Percentiles rank a stretch among this genome's conserved stretches.
Conservation (phyloP, 1,139 yeast genomes). For the Kodamaea alishanica region DNA sequence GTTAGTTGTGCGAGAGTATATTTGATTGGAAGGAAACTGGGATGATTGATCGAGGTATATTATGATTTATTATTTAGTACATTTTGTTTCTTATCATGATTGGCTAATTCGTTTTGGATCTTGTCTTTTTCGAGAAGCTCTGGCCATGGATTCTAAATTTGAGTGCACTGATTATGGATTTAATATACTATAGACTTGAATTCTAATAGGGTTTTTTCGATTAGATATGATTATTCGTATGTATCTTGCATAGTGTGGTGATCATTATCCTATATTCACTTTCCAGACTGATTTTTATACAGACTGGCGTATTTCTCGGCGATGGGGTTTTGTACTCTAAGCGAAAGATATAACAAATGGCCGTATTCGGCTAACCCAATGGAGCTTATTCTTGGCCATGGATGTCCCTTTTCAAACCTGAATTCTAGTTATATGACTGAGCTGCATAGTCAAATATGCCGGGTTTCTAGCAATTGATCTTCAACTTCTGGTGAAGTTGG, state of each 20-base stretch:
- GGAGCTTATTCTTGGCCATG: conserved; percentile 88
- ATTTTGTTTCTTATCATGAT: neutral
- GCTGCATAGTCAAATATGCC: conserved; percentile 73
- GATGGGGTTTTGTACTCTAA: conserved; percentile 54
- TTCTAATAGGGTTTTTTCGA: conserved; percentile 6
- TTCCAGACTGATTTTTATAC: conserved; percentile 14
- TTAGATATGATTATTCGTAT: neutral
- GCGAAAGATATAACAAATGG: conserved; percentile 83
- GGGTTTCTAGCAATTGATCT: conserved; percentile 31
- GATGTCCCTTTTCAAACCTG: conserved; percentile 44
- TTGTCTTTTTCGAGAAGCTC: conserved; percentile 17
- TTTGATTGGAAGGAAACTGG: neutral
- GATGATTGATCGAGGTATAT: neutral
- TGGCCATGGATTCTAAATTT: conserved; percentile 9
- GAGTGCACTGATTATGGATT: neutral
- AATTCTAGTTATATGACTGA: conserved; percentile 10
- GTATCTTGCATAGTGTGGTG: neutral
- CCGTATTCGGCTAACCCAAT: conserved; percentile 61
- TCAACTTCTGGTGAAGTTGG: conserved; percentile 23
- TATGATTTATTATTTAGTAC: too few relatives aligned
- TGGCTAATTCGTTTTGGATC: conserved; percentile 15
- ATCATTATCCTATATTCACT: conserved; percentile 1
- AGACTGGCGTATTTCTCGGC: conserved; percentile 45
- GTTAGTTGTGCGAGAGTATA: neutral
- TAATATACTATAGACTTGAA: neutral